Percentiles rank a stretch among this genome's conserved stretches.
phyloP scores from a whole-genome alignment of 1,284 basidiomycete species.

The Meira miltonrushii region DNA sequence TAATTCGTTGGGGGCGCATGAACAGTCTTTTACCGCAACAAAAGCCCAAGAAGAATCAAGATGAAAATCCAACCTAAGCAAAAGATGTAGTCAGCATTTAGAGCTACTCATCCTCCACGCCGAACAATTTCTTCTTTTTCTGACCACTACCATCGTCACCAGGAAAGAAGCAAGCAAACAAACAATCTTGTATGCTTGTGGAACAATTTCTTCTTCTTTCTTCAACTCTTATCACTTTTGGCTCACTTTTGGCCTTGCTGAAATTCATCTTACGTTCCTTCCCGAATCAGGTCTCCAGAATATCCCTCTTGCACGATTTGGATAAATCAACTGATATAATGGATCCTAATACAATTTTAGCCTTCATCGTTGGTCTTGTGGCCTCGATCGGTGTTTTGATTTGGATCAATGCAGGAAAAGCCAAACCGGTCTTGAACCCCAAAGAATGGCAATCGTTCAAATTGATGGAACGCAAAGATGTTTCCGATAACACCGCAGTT shows the following conservation, averaged over 20 bases:
- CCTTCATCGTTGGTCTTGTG: constrained; percentile 41
- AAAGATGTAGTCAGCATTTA: too few relatives aligned
- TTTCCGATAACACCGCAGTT: constrained; percentile 77
- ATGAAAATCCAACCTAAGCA: too few relatives aligned
- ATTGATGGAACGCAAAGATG: constrained; percentile 70
- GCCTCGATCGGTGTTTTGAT: constrained; percentile 31
- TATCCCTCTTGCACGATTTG: constrained; percentile 22
- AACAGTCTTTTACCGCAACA: too few relatives aligned
- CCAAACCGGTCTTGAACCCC: constrained; percentile 66
- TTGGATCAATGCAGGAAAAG: constrained; percentile 31
- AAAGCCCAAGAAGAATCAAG: too few relatives aligned
- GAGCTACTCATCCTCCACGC: not conserved
- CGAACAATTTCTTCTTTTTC: not conserved
- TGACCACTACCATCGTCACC: not conserved
- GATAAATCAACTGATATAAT: constrained; percentile 39
- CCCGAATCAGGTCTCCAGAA: not conserved
- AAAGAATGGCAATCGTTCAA: constrained; percentile 75
- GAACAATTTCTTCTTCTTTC: constrained; percentile 6
- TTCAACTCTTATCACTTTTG: constrained; percentile 7
- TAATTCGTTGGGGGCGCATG: too few relatives aligned
- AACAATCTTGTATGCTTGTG: not conserved
- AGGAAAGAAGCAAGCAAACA: not conserved
- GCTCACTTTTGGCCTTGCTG: not conserved
- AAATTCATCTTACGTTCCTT: constrained; percentile 1
- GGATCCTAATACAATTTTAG: constrained; percentile 40